These are phyloP conservation scores for Tuctoria greenei DNA, from an alignment of 176 grass and related monocot genomes.

Conservation along the genomic window DNA sequence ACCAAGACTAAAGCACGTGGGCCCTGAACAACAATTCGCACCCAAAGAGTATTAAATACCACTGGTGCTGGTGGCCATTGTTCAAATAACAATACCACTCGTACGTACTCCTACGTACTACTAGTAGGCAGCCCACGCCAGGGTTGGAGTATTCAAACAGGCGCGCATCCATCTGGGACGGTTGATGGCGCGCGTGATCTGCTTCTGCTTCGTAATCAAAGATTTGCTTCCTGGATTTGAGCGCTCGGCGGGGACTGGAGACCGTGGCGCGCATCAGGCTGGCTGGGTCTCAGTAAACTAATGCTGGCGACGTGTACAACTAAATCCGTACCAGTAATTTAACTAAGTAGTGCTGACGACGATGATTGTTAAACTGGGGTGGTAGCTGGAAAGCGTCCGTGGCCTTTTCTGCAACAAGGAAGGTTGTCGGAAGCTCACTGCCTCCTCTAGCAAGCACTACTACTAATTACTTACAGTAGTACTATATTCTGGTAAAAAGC, in stretches of 20 bases:
- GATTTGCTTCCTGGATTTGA: conserved; percentile 37
- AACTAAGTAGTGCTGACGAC: neutral
- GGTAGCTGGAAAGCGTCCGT: conserved; percentile 11
- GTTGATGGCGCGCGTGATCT: conserved; percentile 1
- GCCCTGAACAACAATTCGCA: neutral
- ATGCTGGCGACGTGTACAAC: neutral
- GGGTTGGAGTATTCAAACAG: neutral
- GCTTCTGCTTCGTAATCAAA: conserved; percentile 19
- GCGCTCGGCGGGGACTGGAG: neutral
- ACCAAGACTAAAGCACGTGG: neutral
- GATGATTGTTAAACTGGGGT: neutral
- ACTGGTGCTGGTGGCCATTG: neutral
- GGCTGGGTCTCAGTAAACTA: conserved; percentile 31
- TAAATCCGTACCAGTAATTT: neutral
- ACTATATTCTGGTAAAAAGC: no score
- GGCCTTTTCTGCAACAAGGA: conserved; percentile 37
- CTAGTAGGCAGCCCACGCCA: no score
- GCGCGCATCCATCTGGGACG: conserved; percentile 11
- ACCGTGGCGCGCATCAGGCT: conserved; percentile 2
- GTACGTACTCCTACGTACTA: no score
- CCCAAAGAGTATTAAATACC: neutral
- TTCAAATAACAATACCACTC: neutral
- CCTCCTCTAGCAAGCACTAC: conserved; percentile 11
- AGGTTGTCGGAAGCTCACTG: conserved; percentile 30
- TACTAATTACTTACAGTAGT: no score